Conservation (phyloP, 352 stramenopile species). For the Halophytophthora polymorphica region DNA sequence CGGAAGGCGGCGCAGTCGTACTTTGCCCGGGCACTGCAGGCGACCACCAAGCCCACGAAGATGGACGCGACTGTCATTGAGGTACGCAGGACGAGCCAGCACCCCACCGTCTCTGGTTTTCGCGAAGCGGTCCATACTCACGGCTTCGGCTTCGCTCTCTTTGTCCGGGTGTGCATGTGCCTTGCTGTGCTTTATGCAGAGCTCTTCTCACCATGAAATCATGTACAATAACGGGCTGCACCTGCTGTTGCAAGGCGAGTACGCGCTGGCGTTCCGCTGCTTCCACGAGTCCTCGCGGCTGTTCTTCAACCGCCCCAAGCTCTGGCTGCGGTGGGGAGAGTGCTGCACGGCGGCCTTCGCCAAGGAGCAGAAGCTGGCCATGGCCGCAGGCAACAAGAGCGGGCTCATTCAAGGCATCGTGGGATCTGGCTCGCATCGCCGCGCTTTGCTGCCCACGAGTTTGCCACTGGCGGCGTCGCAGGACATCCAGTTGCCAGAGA, state of each 20-base stretch:
- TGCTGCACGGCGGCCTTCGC: constrained; percentile 86
- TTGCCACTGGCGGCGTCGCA: constrained; percentile 54
- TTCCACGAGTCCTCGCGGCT: constrained; percentile 86
- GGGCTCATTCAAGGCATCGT: constrained; percentile 78
- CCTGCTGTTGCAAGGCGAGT: constrained; percentile 81
- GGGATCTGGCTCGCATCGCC: constrained; percentile 73
- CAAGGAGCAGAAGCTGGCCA: constrained; percentile 58
- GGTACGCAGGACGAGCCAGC: constrained; percentile 5
- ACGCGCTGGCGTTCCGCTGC: constrained; percentile 82
- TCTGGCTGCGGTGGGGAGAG: constrained; percentile 91
- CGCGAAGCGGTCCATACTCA: background rate
- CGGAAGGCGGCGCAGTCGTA: constrained; percentile 90
- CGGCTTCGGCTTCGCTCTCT: background rate
- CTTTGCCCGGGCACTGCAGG: constrained; percentile 82
- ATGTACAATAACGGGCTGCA: constrained; percentile 93
- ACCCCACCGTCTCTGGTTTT: background rate
- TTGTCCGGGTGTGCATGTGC: background rate
- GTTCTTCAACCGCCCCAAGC: constrained; percentile 90
- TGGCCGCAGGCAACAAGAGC: constrained; percentile 73
- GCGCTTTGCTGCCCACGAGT: constrained; percentile 75
- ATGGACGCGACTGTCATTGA: constrained; percentile 51
- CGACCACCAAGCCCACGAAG: constrained; percentile 57
- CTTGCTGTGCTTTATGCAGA: constrained; percentile 19
- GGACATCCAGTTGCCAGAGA: constrained; percentile 67
- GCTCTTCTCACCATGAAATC: constrained; percentile 82